Base-by-base conservation (phyloP, 257 asterid species). In the Solanum chaucha region DNA sequence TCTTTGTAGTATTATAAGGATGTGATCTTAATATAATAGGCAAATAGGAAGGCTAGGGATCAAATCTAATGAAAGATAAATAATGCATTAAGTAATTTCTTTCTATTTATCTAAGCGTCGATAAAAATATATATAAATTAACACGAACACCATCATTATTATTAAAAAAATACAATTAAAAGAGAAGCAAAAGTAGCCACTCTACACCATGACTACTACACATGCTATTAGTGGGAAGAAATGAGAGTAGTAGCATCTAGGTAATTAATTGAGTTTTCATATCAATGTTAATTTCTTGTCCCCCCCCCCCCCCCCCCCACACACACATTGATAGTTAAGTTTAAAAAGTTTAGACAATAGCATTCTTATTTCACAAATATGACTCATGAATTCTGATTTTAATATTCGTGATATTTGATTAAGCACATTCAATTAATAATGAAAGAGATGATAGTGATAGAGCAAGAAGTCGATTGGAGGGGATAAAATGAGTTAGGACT, bases 141-240 rank as follows among this genome's bases (percentile, higher is more conserved):
- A 4, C 8, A 1, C 0, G 1, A 40, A n/a, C 5, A 75, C 1
- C 3, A 75, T 1, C 17, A 75, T 1, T 3, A 0, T 40, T 40
- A 40, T 10, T 22, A 7, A 61, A 4, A 64, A 4, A n/a, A n/a
- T 15, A 70, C 17, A 55, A 5, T 17, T 55, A 17, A 6, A 17
- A 48, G 7, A 89, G 86, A 86, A 86, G 92, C 88, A 83, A 90
- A 92, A 91, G 93, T 91, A 92, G 91, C 86, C 87, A 84, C 91
- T 93, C 90, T 67, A 89, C 85, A 46, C 92, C 92, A 86, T 83
- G 72, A 86, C 90, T 87, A 91, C 86, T 90, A 89, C 94, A 92
- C 96, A 92, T 92, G 95, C 77, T 85, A 86, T 83, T 86, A 91
- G 88, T 81, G 87, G 90, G 82, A 72, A 82, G 38, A 74, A 40